phyloP scores from a whole-genome alignment of 2,329 filamentous ascomycete species.

The Ceratocystis eucalypticola region DNA sequence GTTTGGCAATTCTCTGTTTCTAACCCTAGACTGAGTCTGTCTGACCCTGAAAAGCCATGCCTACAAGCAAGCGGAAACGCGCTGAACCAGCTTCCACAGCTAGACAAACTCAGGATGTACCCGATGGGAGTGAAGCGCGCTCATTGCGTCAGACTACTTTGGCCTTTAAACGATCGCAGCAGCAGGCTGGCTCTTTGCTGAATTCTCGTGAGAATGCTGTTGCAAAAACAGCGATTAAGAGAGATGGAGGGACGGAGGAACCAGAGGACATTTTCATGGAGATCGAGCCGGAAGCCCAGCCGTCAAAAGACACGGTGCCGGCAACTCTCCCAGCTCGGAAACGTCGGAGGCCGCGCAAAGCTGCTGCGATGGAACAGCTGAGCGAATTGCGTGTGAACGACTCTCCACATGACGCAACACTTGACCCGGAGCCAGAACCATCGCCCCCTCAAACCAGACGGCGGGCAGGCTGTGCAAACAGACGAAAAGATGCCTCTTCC shows the following conservation, averaged over 20 bases:
- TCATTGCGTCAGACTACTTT: slow-evolving; percentile 14
- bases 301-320: neutral
- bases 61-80: slow-evolving; percentile 10
- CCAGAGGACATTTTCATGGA: neutral
- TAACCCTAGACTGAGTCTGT: neutral
- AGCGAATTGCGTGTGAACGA: neutral
- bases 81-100: neutral
- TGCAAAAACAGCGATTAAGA: neutral
- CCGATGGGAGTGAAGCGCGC: neutral
- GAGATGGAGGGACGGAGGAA: neutral
- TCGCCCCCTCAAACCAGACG: neutral
- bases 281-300: neutral
- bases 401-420: neutral
- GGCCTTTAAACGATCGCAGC: slow-evolving; percentile 3
- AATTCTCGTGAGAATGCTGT: neutral
- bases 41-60: slow-evolving; percentile 2
- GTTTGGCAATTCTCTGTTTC: neutral
- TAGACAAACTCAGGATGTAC: neutral
- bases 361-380: neutral
- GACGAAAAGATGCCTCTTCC: neutral
- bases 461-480: neutral
- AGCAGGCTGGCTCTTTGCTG: neutral
- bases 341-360: slow-evolving; percentile 7
- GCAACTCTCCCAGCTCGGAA: neutral
- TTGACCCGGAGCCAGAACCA: neutral